Base-by-base conservation (phyloP, 805 yeast species). In the Zygotorulaspora danielsina region DNA sequence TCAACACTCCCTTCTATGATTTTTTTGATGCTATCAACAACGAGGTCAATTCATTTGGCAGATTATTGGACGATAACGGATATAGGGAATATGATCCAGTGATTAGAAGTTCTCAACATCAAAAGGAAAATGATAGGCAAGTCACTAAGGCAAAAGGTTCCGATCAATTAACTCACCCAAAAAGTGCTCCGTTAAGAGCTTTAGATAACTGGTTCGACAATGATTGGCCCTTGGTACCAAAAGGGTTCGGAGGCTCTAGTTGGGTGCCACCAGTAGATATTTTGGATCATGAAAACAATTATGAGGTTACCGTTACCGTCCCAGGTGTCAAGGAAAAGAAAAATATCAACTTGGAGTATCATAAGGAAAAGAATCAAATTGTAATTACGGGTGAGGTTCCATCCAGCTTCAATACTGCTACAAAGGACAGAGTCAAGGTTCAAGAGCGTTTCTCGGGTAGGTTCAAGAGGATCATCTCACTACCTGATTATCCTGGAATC, bases 321-420 rank as follows among this genome's bases (percentile, higher is more conserved):
- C 75, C 78, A 7, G 78, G 78, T 38, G 74, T 73, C 13, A 51
- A 60, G 31, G 44, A 61, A 2, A 68, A 66, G 50, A 72, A 72
- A 15, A 57, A 65, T 31, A 61, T 71, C 48, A 58, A 66, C 10
- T 53, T 73, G 38, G 77, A 73, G 52, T 74, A 66, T 57, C 66
- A 73, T 52, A 63, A 70, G 43, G 69, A 69, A 28, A 57, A 63
- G 15, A 69, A 71, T 38, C 68, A 69, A 45, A 55, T 74, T 38
- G 50, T 61, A 10, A 54, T 74, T 22, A 58, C 67, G 34, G 79
- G 79, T 39, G 72, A 65, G 37, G 59, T 70, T 36, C 69, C 69
- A 26, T 46, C 50, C 7, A 32, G 45, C 8, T 18, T 37, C 3
- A 49, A 43, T 5, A 44, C 45, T 15, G 57, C 53, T n/a, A 48